Evolutionary conservation across 495 filamentous ascomycete genomes (phyloP), one percentile per base, ranked within the genome.

Genomic region (Poronia punctata): DNA sequence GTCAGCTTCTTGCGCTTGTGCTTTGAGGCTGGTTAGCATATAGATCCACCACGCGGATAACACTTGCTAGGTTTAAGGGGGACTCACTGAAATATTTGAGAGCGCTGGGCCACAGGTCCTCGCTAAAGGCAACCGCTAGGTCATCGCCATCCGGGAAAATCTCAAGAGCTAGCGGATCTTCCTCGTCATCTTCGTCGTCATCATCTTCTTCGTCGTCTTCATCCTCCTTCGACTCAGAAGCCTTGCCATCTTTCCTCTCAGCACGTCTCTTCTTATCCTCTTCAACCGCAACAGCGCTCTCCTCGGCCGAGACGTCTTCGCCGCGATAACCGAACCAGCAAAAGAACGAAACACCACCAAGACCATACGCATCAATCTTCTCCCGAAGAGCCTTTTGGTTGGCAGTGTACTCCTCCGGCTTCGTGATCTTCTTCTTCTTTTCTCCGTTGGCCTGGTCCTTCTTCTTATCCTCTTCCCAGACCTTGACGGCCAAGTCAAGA

Each of bases 71-170:
- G 3, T 25, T 7, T 4, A n/a, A 8, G 17, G 30, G 27, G 24
- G 21, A 78, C 84, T 61, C 66, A 95, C 88, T 84, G 60, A 89
- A 97, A 59, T 88, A 88, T 57, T 86, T 89, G 54, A 93, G 74
- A 18, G 90, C 90, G 37, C 79, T 74, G 18, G 86, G 82, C 79
- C 82, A 97, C 33, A 95, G 67, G 45, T 95, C 88, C 46, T 95
- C 89, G 15, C 84, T 77, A 48, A 95, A 65, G 19, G 79, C 65
- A 40, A 89, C 70, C 14, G 88, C 88, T 11, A 95, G 48, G 43
- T 86, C 79, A 38, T 92, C 86, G 4, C 86, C 90, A 17, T 72
- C 72, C 1, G 80, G 80, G 69, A 88, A 94, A 40, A 90, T 80
- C 61, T 95, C 88, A 12, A 80, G 66, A 2, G 72, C 68, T 11